These are phyloP conservation scores for Arabidopsis lyrata DNA, from an alignment of 441 rosid genomes.

Conservation along the genomic window DNA sequence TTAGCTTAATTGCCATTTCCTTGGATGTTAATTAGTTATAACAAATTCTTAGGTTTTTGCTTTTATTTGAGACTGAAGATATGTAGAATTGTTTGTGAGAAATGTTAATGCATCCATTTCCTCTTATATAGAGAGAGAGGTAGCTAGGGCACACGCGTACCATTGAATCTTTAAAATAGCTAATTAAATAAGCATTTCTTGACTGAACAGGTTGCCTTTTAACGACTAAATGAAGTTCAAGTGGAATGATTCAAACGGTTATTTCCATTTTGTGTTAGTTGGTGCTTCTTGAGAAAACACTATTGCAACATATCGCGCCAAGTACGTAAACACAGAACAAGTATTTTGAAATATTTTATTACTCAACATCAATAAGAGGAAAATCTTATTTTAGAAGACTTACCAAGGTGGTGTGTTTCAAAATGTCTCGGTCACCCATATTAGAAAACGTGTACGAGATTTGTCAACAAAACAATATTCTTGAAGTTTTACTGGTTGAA, in stretches of 20 bases:
- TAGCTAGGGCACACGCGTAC: background rate
- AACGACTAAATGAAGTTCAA: background rate
- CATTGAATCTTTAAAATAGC: background rate
- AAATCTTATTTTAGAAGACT: too few relatives aligned
- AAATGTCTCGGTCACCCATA: too few relatives aligned
- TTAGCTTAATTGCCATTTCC: background rate
- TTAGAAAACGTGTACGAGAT: too few relatives aligned
- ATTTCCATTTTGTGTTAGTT: background rate
- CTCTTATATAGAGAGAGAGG: background rate
- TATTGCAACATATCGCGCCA: background rate
- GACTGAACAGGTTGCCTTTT: too few relatives aligned
- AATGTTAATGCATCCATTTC: background rate
- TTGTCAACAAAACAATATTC: too few relatives aligned
- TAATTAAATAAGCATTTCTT: too few relatives aligned
- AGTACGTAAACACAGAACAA: background rate
- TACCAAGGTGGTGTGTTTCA: too few relatives aligned
- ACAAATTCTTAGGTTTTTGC: too few relatives aligned
- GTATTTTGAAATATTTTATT: background rate
- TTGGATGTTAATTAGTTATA: background rate
- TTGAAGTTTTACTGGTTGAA: too few relatives aligned
- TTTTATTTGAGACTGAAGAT: background rate
- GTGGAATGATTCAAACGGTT: background rate
- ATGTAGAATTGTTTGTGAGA: background rate
- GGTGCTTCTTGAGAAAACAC: background rate
- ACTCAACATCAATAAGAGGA: too few relatives aligned